Evolutionary conservation across 78 protist genomes (phyloP), one percentile per base, ranked within the genome.

Genomic region (Dictyostelium discoideum): DNA sequence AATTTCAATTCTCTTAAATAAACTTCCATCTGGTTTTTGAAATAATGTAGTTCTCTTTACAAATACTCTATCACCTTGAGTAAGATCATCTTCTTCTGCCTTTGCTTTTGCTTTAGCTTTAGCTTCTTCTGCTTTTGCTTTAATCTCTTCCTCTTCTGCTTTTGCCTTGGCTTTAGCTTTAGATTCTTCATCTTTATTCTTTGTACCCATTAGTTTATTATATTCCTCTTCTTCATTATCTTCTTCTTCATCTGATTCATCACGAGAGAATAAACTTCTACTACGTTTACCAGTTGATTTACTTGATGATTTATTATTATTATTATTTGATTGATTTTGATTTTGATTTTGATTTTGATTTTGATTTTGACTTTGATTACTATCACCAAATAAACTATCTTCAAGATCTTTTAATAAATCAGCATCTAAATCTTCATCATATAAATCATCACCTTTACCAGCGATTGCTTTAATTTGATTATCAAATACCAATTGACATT

Each of bases 401-500:
- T 95, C 92, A 3, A 90, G 37, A 54, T 90, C 88, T 48, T 93
- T 69, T 46, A 73, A 92, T 37, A 85, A 50, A 39, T 85, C 92
- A 42, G 76, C 86, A 82, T 86, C 96, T 5, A 93, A 24, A 29
- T 84, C 92, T 18, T 24, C 79, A 9, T 85, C 85, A 14, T 94
- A 93, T 5, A 48, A 82, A 44, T 82, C 97, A 11, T 94, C 93
- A 11, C 73, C 92, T 18, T 26, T 42, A 13, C 95, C 87, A 11
- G 65, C 22, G 1, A 95, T 11, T 24, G 94, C 73, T 18, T 44
- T 67, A 67, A 95, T 83, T 60, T 95, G 97, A 54, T 78, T 87
- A 39, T 95, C 94, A 72, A 85, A 95, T n/a, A 95, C 92, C 81
- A 81, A 40, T 88, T 95, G 97, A 39, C 86, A 78, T 69, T 84